Evolutionary conservation across 2,329 filamentous ascomycete species (phyloP).

Genomic region (Phyllosticta ampelicida): DNA sequence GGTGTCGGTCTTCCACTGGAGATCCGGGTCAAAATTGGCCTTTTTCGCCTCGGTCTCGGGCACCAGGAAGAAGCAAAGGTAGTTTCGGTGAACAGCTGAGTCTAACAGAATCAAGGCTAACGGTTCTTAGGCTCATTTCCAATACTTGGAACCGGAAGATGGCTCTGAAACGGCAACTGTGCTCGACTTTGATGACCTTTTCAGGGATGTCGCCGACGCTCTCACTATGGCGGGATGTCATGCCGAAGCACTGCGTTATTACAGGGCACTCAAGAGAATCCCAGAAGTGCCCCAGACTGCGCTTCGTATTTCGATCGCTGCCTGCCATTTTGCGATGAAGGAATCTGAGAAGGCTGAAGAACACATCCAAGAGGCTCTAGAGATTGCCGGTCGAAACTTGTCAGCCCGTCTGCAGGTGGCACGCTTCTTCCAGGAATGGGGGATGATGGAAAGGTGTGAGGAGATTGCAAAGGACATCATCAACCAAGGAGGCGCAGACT

Average conservation of each 20-base stretch:
- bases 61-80: slow-evolving; percentile 62
- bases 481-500: slow-evolving; percentile 44
- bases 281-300: slow-evolving; percentile 36
- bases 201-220: slow-evolving; percentile 57
- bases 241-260: slow-evolving; percentile 49
- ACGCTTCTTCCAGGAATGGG: slow-evolving; percentile 64
- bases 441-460: slow-evolving; percentile 45
- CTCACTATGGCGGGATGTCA: slow-evolving; percentile 42
- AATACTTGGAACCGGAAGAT: slow-evolving; percentile 58
- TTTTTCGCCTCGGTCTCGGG: slow-evolving; percentile 66
- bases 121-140: slow-evolving; percentile 30
- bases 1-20: slow-evolving; percentile 68
- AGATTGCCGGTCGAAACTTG: slow-evolving; percentile 59
- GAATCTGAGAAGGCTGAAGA: slow-evolving; percentile 62
- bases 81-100: too few species aligned
- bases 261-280: slow-evolving; percentile 40
- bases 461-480: slow-evolving; percentile 53
- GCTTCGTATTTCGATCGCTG: slow-evolving; percentile 23
- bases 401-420: slow-evolving; percentile 71
- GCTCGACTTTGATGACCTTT: slow-evolving; percentile 65
- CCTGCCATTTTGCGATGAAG: slow-evolving; percentile 55
- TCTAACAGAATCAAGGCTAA: neutral
- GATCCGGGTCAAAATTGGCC: slow-evolving; percentile 69
- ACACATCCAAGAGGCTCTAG: slow-evolving; percentile 63
- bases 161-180: slow-evolving; percentile 40